Base-by-base conservation (phyloP, 176 grass and related monocot species). In the Aegilops longissima region DNA sequence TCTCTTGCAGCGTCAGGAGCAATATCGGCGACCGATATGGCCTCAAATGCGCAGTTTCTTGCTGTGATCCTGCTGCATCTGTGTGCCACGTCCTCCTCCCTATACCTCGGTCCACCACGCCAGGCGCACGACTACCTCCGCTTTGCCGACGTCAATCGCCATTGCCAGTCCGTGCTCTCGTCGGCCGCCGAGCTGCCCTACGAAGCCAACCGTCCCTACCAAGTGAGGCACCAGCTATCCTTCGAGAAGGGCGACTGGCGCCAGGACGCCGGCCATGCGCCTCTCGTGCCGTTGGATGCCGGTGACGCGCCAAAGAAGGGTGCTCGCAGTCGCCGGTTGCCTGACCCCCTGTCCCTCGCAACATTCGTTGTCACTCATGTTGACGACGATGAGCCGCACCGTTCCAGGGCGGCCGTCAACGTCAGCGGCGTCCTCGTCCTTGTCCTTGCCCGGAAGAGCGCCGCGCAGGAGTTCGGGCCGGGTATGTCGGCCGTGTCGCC, bases 321-420 rank as follows among this genome's bases (percentile, higher is more conserved):
- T 13, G 51, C 47, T 25, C 84, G 13, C 20, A 16, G 6, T 25
- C 84, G 13, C 20, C 21, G 6, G 23, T 44, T 73, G 31, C 88
- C 78, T 14, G 78, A 82, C 0, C 78, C 85, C 3, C 54, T 93
- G 23, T 47, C 47, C 14, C 75, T 93, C 16, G 79, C 65, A 13
- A 76, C 70, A 24, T 93, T 93, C 78, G 30, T 81, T 9, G 47
- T 90, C 20, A 83, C 85, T 23, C 85, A 90, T 79, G 86, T 90
- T 1, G 85, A 7, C 35, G 38, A 66, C 13, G 80, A 54, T 0
- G 16, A 54, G 5, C 16, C 18, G 5, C 51, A 54, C 51, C 51
- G 51, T 54, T 16, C 51, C 6, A 54, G 16, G 51, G 0, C 16
- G 1, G 51, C 51, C 16, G 51, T 54, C 51, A 54, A 54, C 5